These are phyloP conservation scores for Bombardia bombarda DNA, from an alignment of 495 filamentous ascomycete species.

Conservation along the genomic window DNA sequence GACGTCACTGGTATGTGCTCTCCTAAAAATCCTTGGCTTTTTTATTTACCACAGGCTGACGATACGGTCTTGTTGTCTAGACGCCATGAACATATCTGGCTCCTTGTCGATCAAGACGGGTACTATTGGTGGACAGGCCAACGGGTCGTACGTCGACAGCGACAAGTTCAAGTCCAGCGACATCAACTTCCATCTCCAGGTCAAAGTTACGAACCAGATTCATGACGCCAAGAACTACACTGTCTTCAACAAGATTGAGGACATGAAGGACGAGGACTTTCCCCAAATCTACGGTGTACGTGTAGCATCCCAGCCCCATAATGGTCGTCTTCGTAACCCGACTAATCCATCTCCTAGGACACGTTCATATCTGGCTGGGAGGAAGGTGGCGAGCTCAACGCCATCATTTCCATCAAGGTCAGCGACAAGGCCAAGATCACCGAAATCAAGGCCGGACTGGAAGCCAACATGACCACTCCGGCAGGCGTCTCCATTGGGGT, in stretches of 20 bases:
- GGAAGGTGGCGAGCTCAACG: constrained; percentile 1
- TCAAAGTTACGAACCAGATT: neutral
- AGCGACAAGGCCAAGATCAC: neutral
- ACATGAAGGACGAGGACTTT: neutral
- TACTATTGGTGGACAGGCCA: neutral
- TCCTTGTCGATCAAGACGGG: neutral
- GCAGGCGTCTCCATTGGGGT: neutral
- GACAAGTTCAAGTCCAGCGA: constrained; percentile 1
- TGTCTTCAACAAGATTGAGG: neutral
- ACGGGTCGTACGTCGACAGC: constrained; percentile 1
- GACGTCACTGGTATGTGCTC: neutral
- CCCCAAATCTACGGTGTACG: neutral
- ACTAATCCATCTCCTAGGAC: neutral
- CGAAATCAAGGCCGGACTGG: neutral
- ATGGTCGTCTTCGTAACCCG: neutral
- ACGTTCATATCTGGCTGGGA: neutral
- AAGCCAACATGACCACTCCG: neutral
- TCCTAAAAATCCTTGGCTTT: neutral
- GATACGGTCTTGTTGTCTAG: no score
- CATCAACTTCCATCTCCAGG: neutral
- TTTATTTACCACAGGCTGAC: neutral
- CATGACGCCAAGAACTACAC: neutral
- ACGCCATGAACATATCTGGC: neutral
- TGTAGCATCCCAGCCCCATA: neutral
- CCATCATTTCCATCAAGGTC: neutral